Percentiles rank a stretch among this genome's conserved stretches.
Evolutionary conservation across 108 stramenopile species (phyloP).

Genomic region (Fistulifera solaris): DNA sequence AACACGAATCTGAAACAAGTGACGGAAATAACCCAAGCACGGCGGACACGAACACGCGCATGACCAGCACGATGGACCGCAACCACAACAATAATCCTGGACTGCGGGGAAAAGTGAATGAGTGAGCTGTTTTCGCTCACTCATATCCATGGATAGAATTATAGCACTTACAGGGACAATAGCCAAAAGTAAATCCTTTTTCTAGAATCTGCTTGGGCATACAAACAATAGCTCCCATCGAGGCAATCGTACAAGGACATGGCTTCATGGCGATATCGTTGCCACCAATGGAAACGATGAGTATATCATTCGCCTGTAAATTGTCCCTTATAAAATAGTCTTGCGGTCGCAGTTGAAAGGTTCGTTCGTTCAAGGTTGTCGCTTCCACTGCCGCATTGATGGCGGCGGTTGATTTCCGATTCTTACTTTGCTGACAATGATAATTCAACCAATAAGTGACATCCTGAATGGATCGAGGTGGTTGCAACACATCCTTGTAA

Average conservation of each 20-base stretch:
- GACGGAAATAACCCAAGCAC: slow-evolving; percentile 74
- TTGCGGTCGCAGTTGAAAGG: slow-evolving; percentile 42
- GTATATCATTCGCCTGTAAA: slow-evolving; percentile 49
- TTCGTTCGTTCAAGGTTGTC: slow-evolving; percentile 62
- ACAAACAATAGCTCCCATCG: slow-evolving; percentile 39
- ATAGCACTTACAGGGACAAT: not conserved
- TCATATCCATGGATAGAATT: not conserved
- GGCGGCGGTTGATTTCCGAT: slow-evolving; percentile 23
- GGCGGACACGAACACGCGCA: slow-evolving; percentile 38
- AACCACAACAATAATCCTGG: slow-evolving; percentile 71
- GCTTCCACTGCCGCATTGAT: slow-evolving; percentile 82
- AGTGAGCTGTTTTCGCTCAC: too few species aligned
- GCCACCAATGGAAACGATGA: slow-evolving; percentile 77
- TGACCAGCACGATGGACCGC: slow-evolving; percentile 46
- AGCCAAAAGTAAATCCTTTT: slow-evolving; percentile 25
- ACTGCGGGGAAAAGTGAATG: slow-evolving; percentile 17
- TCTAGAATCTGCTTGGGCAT: slow-evolving; percentile 46
- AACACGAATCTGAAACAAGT: slow-evolving; percentile 70
- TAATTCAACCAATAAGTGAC: slow-evolving; percentile 76
- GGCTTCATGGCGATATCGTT: slow-evolving; percentile 83
- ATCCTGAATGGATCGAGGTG: slow-evolving; percentile 53
- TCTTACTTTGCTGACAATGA: slow-evolving; percentile 2
- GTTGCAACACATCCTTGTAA: slow-evolving; percentile 32
- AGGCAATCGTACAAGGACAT: slow-evolving; percentile 57
- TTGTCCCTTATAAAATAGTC: slow-evolving; percentile 76